These are phyloP conservation scores for Penicillium sp. DNA, from an alignment of 2,329 filamentous ascomycete species.

Conservation along the genomic window DNA sequence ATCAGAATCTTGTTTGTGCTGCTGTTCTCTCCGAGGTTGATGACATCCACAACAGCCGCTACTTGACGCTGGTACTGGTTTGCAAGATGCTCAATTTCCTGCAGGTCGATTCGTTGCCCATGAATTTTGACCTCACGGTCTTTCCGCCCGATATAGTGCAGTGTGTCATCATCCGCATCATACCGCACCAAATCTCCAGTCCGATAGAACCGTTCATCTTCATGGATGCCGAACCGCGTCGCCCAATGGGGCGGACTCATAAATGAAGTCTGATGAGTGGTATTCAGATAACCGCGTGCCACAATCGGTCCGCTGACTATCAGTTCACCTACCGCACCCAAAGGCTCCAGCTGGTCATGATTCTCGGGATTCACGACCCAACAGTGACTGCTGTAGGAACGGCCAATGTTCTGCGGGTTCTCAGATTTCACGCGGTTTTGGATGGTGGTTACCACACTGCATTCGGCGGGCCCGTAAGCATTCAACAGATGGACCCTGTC, in stretches of 20 bases:
- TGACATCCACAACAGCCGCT: not conserved
- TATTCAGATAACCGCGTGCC: conserved; percentile 4
- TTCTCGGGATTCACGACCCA: conserved; percentile 7
- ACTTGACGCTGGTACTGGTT: not conserved
- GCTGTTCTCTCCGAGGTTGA: not conserved
- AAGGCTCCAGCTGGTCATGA: conserved; percentile 3
- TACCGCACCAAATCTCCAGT: conserved; percentile 9
- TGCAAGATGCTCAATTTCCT: conserved; percentile 4
- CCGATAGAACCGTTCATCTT: conserved; percentile 1
- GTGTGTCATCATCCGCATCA: not conserved
- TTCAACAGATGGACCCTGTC: not conserved
- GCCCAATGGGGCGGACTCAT: conserved; percentile 3
- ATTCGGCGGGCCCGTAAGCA: conserved; percentile 1
- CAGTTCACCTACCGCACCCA: conserved; percentile 6
- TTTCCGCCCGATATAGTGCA: conserved; percentile 4
- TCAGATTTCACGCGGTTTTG: not conserved
- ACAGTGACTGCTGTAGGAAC: not conserved
- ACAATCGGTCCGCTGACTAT: conserved; percentile 7
- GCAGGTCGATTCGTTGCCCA: conserved; percentile 5
- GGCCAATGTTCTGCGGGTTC: not conserved
- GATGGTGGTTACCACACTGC: not conserved
- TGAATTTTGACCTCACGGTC: conserved; percentile 6
- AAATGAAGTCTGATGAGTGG: conserved; percentile 1
- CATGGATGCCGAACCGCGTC: not conserved
- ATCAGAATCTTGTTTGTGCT: not conserved